Percentiles rank a stretch among this genome's conserved stretches.
Evolutionary conservation across 2,329 filamentous ascomycete genomes (phyloP).

Genomic region (Boeremia exigua): DNA sequence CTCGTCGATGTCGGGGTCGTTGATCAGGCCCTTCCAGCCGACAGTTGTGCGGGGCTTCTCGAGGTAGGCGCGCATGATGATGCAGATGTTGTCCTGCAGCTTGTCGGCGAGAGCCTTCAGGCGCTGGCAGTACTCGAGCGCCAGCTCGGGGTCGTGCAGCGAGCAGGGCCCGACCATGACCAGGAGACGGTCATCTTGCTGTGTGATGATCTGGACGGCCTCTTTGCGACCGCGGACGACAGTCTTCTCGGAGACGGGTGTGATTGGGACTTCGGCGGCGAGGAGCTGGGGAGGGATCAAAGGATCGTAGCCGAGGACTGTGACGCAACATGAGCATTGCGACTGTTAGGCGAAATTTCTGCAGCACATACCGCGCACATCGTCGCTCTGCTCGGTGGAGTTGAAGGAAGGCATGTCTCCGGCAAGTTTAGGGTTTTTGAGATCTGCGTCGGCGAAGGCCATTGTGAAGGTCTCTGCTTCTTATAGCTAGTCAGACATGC

Average conservation of each 20-base stretch:
- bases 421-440: conserved; percentile 17
- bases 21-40: conserved; percentile 99
- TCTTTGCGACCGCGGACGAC: conserved; percentile 74
- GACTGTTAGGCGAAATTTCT: background rate
- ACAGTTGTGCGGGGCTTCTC: conserved; percentile 99
- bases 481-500: conserved; percentile 20
- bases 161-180: conserved; percentile 97
- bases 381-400: conserved; percentile 51
- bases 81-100: conserved; percentile 81
- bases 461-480: conserved; percentile 22
- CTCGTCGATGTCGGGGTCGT: conserved; percentile 97
- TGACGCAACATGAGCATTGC: conserved; percentile 18
- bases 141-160: conserved; percentile 89
- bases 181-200: conserved; percentile 82
- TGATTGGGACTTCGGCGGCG: conserved; percentile 79
- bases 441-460: conserved; percentile 23
- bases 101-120: conserved; percentile 79
- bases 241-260: conserved; percentile 65
- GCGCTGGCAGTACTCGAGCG: conserved; percentile 84
- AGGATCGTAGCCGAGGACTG: conserved; percentile 93
- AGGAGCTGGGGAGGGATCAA: conserved; percentile 89
- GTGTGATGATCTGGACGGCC: conserved; percentile 77
- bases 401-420: conserved; percentile 38
- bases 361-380: conserved; percentile 56
- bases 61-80: conserved; percentile 98